Evolutionary conservation across 1,284 basidiomycete genomes (phyloP), one percentile per base, ranked within the genome.

Genomic region (Ceratobasidium sp.): DNA sequence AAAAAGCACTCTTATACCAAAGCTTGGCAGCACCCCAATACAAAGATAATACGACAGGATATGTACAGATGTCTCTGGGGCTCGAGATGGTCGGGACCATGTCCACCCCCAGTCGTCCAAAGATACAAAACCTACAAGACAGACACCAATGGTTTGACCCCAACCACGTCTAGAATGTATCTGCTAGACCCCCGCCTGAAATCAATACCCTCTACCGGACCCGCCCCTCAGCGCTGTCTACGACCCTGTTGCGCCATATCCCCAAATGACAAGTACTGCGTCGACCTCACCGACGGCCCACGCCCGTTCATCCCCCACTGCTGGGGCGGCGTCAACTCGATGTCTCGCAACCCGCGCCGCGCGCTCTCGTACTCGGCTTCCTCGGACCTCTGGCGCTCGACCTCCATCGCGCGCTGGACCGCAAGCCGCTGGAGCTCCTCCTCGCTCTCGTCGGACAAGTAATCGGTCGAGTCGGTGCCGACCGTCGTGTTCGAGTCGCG

Each of bases 371-470:
- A 71, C 27, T 71, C 66, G 24, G 53, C 53, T 3, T 71, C 66
- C 13, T 71, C 66, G 13, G 54, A 24, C 27, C 54, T 27, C 29
- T 71, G 66, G 24, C 66, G 37, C 54, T 71, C 66, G 49, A 76
- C 34, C 39, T 72, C 53, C 13, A 71, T 71, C 11, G 76, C 76
- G 22, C 76, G 73, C 39, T 34, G 56, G 41, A 76, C 76, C 0
- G 76, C 76, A 48, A 76, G 54, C 8, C 76, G 62, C 49, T 77
- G 76, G 13, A 77, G 41, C 43, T 77, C 76, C 14, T 74, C 74
- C 37, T 77, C 76, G 43, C 74, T 75, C 34, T 77, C 76, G 58
- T 77, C 76, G 39, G 68, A 74, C 22, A 77, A 49, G 48, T 76
- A 77, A 39, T 77, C 76, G 14, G 76, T 77, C 49, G 74, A 75